A percentile compares a stretch with the other conserved stretches of the same genome.
Evolutionary conservation across 2,329 filamentous ascomycete species (phyloP).

Genomic region (Aspergillus eucalypticola): DNA sequence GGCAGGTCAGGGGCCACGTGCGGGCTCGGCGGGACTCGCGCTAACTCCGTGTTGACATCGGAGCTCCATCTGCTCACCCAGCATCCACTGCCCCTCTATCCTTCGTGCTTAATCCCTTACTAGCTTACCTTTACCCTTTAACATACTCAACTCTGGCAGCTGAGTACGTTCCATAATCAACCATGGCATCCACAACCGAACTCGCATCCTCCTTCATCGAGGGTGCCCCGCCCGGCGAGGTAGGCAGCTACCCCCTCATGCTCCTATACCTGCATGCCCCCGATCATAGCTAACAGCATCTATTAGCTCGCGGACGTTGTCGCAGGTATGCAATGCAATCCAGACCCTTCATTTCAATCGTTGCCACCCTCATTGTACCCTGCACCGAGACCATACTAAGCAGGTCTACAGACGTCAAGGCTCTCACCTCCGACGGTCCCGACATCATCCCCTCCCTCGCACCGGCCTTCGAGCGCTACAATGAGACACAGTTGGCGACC

Average conservation of each 20-base stretch:
- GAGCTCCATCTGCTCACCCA: not conserved
- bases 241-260: slow-evolving; percentile 44
- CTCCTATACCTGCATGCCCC: slow-evolving; percentile 1
- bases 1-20: not conserved
- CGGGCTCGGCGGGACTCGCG: not conserved
- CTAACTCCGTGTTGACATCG: not conserved
- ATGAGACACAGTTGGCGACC: slow-evolving; percentile 88
- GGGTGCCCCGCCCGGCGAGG: slow-evolving; percentile 94
- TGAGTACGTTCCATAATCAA: not conserved
- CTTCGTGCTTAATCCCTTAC: not conserved
- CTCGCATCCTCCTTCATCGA: slow-evolving; percentile 84
- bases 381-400: slow-evolving; percentile 13
- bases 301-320: slow-evolving; percentile 80
- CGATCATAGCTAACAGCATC: slow-evolving; percentile 18
- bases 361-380: slow-evolving; percentile 7
- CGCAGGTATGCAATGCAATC: slow-evolving; percentile 61
- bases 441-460: slow-evolving; percentile 69
- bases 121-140: not conserved
- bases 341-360: not conserved
- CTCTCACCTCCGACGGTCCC: slow-evolving; percentile 70
- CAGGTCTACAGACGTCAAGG: slow-evolving; percentile 74
- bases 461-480: slow-evolving; percentile 90
- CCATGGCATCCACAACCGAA: slow-evolving; percentile 53
- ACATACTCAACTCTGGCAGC: not conserved
- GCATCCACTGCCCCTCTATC: not conserved